Conservation (phyloP, 257 asterid genomes). For the Cynanchum wilfordii region DNA sequence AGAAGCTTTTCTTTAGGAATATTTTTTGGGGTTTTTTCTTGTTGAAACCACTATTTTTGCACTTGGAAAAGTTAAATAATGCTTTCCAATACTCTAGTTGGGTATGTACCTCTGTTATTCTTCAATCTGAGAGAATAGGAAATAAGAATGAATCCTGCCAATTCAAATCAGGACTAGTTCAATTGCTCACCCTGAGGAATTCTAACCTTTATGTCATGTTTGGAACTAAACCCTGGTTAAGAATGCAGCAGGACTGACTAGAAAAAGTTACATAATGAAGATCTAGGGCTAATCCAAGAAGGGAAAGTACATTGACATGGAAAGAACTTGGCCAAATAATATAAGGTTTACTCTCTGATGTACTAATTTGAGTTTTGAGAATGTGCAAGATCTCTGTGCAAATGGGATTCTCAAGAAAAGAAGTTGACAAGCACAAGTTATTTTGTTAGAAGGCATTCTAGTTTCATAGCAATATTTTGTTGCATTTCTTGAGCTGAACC, state of each 20-base stretch:
- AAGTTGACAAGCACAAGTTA: background rate
- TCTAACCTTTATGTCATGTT: background rate
- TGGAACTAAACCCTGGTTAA: background rate
- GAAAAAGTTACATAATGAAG: background rate
- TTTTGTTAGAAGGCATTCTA: background rate
- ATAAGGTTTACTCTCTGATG: background rate
- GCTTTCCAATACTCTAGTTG: background rate
- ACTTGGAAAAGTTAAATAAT: background rate
- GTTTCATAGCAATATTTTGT: too few species aligned
- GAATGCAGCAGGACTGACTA: background rate
- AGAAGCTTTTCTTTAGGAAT: background rate
- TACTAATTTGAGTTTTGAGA: background rate
- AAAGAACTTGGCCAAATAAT: background rate
- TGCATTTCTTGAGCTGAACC: too few species aligned
- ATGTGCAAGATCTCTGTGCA: background rate
- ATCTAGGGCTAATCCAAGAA: background rate
- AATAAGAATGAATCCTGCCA: background rate
- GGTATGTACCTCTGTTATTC: constrained; percentile 1
- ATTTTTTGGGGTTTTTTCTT: background rate
- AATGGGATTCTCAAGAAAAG: background rate
- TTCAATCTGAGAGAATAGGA: background rate
- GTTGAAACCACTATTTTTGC: background rate
- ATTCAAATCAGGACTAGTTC: background rate
- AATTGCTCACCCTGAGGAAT: background rate
- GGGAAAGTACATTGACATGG: background rate